phyloP scores from a whole-genome alignment of 495 filamentous ascomycete genomes.

The Podospora pseudopauciseta region DNA sequence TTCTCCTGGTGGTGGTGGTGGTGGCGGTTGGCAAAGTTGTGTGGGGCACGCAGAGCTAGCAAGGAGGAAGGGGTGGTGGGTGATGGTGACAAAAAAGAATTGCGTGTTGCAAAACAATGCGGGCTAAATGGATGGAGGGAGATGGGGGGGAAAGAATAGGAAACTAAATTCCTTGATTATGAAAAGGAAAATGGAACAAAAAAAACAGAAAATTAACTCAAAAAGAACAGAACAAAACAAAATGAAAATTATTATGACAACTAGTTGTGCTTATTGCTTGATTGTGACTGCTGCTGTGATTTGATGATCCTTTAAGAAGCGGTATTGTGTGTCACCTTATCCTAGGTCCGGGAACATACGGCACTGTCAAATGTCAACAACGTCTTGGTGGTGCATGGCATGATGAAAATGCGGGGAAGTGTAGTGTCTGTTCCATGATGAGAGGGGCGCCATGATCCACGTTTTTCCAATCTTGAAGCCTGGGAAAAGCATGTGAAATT shows the following conservation, averaged over 20 bases:
- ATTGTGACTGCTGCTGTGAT: not conserved
- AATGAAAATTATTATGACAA: not conserved
- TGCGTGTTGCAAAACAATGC: not conserved
- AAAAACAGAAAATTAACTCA: not conserved
- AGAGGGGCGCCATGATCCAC: no score
- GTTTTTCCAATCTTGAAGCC: no score
- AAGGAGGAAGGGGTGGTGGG: not conserved
- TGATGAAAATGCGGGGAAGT: no score
- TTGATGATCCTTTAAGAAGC: not conserved
- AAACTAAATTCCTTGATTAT: not conserved
- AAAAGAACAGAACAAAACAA: constrained; percentile 1
- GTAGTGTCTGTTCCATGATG: no score
- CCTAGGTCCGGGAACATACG: no score
- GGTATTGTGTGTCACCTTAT: no score
- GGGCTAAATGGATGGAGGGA: not conserved
- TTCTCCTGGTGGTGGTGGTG: not conserved
- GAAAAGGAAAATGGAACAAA: not conserved
- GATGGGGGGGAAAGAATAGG: not conserved
- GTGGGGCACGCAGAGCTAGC: not conserved
- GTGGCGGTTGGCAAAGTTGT: not conserved
- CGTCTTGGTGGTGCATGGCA: no score
- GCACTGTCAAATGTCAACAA: no score
- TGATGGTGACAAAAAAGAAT: not conserved
- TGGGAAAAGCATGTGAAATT: no score
- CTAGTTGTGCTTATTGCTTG: not conserved